Evolutionary conservation across 176 grass and related monocot genomes (phyloP).

Genomic region (Oryza rufipogon): DNA sequence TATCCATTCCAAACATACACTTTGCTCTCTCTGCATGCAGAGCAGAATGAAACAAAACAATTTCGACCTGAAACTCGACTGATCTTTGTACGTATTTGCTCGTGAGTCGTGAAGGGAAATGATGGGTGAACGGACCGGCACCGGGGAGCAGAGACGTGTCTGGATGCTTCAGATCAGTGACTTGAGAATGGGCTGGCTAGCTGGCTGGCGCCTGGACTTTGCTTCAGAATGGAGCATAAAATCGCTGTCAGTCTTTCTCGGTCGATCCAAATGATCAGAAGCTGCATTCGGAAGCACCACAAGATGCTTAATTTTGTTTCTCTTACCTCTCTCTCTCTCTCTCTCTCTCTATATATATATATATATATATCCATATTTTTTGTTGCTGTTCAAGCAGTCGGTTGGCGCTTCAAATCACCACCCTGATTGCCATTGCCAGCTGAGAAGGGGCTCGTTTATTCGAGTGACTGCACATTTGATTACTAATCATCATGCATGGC

Average conservation of each 20-base stretch:
- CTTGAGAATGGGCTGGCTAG: slow-evolving; percentile 23
- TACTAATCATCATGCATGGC: slow-evolving; percentile 35
- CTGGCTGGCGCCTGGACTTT: slow-evolving; percentile 28
- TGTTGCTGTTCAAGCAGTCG: neutral
- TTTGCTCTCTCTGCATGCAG: neutral
- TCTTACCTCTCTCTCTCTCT: neutral
- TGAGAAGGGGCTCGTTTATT: slow-evolving; percentile 7
- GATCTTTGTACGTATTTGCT: neutral
- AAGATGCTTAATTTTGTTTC: neutral
- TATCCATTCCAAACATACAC: neutral
- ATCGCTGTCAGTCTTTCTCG: neutral
- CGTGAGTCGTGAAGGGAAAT: neutral
- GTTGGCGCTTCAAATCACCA: slow-evolving; percentile 58
- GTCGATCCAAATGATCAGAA: neutral
- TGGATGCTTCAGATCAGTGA: slow-evolving; percentile 19
- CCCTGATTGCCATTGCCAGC: slow-evolving; percentile 30
- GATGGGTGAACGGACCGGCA: slow-evolving; percentile 1
- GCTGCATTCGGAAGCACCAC: slow-evolving; percentile 31
- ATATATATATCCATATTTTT: no score
- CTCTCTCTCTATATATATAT: no score
- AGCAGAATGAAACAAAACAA: neutral
- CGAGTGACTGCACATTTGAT: slow-evolving; percentile 1
- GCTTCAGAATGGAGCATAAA: slow-evolving; percentile 37
- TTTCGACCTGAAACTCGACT: neutral
- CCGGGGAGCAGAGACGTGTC: neutral